phyloP scores from a whole-genome alignment of 495 filamentous ascomycete genomes.

The Chaetomidium leptoderma region DNA sequence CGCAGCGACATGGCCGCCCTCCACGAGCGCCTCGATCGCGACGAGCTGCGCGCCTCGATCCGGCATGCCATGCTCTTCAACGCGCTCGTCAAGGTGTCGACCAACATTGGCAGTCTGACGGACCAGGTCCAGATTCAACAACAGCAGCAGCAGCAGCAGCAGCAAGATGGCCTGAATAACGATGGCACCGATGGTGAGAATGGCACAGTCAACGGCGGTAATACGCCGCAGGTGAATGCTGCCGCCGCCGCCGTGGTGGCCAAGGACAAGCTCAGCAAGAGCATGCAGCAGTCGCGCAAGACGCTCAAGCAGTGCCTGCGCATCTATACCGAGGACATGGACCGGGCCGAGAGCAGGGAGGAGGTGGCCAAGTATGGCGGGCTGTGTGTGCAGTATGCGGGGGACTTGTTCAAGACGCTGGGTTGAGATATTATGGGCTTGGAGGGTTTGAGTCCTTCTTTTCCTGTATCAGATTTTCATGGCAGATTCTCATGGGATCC shows the following conservation, averaged over 20 bases:
- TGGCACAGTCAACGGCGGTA: not conserved
- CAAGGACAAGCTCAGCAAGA: not conserved
- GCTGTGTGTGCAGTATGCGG: constrained; percentile 26
- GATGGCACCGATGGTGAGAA: not conserved
- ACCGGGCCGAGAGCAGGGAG: constrained; percentile 14
- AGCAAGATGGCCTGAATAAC: no score
- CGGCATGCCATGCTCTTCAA: constrained; percentile 27
- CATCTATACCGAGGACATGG: constrained; percentile 18
- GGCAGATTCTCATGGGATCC: no score
- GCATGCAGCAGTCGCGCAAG: constrained; percentile 16
- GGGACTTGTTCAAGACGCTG: constrained; percentile 24
- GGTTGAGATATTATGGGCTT: not conserved
- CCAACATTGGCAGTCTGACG: constrained; percentile 5
- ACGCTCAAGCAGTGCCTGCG: constrained; percentile 22
- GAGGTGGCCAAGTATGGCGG: constrained; percentile 19
- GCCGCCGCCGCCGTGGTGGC: not conserved
- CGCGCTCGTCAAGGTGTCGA: constrained; percentile 18
- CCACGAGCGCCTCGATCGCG: constrained; percentile 5
- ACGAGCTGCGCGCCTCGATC: constrained; percentile 14
- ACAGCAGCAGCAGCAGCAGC: not conserved
- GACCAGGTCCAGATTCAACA: not conserved
- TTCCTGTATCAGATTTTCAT: no score
- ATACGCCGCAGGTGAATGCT: not conserved
- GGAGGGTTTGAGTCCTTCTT: no score
- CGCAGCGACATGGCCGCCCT: constrained; percentile 12